Percentiles rank a stretch among this genome's conserved stretches.
Conservation (phyloP, 2,329 filamentous ascomycete species). For the Phialophora tarda region DNA sequence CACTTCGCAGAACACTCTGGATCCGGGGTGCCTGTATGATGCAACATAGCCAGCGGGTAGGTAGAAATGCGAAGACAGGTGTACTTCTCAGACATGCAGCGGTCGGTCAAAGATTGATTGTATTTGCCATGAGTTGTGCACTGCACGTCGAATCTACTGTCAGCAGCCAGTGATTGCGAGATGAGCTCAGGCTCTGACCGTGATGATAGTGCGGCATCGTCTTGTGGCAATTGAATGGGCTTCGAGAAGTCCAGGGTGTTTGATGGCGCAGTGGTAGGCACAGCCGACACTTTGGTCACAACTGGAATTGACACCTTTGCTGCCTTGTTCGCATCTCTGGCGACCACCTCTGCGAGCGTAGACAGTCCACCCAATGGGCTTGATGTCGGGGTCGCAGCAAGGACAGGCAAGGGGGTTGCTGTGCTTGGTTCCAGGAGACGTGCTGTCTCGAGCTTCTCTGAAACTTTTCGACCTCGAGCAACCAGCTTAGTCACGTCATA, state of each 20-base stretch:
- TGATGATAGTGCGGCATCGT: not conserved
- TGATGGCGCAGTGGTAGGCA: not conserved
- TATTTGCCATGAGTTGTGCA: not conserved
- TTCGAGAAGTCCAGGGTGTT: conserved; percentile 10
- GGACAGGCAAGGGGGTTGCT: not conserved
- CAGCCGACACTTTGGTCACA: not conserved
- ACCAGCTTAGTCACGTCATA: conserved; percentile 1
- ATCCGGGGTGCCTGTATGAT: not conserved
- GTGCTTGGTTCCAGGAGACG: not conserved
- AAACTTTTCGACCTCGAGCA: not conserved
- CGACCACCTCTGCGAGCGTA: not conserved
- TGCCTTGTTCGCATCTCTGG: not conserved
- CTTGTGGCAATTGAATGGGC: not conserved
- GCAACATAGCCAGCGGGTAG: not conserved
- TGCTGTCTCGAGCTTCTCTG: not conserved
- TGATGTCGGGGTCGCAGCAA: not conserved
- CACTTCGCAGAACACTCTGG: not conserved
- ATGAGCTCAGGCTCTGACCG: not conserved
- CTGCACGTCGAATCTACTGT: conserved; percentile 1
- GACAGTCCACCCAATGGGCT: not conserved
- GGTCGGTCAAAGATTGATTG: conserved; percentile 7
- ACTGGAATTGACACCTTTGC: not conserved
- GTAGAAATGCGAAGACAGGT: not conserved
- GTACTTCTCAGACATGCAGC: conserved; percentile 9
- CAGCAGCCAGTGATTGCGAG: not conserved